These are phyloP conservation scores for Coemansia sp. DNA, from an alignment of 192 early-diverging fungal genomes.

Conservation along the genomic window DNA sequence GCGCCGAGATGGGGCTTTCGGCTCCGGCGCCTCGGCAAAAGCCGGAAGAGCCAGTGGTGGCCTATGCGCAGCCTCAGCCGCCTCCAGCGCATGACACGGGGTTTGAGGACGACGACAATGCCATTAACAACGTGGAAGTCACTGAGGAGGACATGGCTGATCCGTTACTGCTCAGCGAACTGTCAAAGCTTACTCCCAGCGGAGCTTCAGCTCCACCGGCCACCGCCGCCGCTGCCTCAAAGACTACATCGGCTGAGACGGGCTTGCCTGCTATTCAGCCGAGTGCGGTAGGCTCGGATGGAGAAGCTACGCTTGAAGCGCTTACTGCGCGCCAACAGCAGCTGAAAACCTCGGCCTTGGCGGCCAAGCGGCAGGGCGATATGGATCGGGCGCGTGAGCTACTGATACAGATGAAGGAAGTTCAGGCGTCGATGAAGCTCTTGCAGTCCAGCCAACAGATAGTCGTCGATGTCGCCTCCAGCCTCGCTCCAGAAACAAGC, in stretches of 20 bases:
- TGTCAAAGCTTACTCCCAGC: slow-evolving; percentile 13
- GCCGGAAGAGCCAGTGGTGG: neutral
- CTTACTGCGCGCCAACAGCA: slow-evolving; percentile 14
- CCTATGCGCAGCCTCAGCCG: neutral
- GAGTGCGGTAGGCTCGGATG: neutral
- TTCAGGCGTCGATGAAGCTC: slow-evolving; percentile 16
- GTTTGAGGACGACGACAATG: slow-evolving; percentile 24
- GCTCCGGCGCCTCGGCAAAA: neutral
- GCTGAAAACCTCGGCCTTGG: slow-evolving; percentile 32
- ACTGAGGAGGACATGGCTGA: slow-evolving; percentile 53
- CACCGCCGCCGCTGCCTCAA: neutral
- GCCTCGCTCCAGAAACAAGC: neutral
- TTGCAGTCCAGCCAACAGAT: slow-evolving; percentile 5
- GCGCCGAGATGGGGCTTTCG: slow-evolving; percentile 37
- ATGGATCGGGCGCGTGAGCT: slow-evolving; percentile 32
- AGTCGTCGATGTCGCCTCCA: neutral
- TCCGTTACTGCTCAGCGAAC: slow-evolving; percentile 37
- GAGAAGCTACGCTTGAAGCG: neutral
- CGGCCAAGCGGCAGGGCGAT: slow-evolving; percentile 31
- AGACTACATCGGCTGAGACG: neutral
- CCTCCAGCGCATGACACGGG: neutral
- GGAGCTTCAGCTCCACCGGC: neutral
- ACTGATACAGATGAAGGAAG: slow-evolving; percentile 34
- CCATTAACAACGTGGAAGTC: slow-evolving; percentile 21
- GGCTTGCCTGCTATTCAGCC: neutral